A percentile compares a stretch with the other conserved stretches of the same genome.
phyloP scores from a whole-genome alignment of 192 early-diverging fungal species.

The Linnemannia schmuckeri region DNA sequence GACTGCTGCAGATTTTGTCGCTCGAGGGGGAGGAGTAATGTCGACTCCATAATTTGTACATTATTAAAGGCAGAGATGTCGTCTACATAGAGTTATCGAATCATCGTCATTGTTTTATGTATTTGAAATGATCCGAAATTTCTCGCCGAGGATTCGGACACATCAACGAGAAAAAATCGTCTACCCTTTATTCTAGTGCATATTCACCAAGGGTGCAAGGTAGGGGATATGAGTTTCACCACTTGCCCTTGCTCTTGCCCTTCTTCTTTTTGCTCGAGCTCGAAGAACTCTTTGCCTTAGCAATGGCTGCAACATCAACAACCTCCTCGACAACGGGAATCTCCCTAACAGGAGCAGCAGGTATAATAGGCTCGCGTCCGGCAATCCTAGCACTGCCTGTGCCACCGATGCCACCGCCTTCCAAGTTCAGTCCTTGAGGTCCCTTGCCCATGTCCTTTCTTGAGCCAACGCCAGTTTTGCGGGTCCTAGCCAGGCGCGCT shows the following conservation, averaged over 20 bases:
- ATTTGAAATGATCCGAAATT: too few species aligned
- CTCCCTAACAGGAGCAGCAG: constrained; percentile 24
- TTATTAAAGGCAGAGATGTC: too few species aligned
- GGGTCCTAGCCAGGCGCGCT: constrained; percentile 66
- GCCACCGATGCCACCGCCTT: constrained; percentile 76
- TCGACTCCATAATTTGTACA: too few species aligned
- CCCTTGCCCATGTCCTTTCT: constrained; percentile 64
- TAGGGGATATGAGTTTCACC: constrained; percentile 10
- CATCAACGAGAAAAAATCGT: too few species aligned
- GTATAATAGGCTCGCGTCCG: constrained; percentile 49
- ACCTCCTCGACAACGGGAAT: constrained; percentile 21
- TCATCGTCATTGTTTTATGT: too few species aligned
- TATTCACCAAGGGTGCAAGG: background rate
- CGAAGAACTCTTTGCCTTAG: constrained; percentile 36
- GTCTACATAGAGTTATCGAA: too few species aligned
- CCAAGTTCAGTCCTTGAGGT: constrained; percentile 72
- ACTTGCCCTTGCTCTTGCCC: constrained; percentile 59
- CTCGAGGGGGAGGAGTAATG: background rate
- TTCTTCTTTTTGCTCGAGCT: constrained; percentile 58
- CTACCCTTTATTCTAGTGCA: background rate
- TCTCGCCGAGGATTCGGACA: too few species aligned
- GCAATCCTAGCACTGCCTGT: constrained; percentile 82
- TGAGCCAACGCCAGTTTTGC: constrained; percentile 66
- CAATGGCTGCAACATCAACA: constrained; percentile 28
- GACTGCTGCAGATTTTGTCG: constrained; percentile 4